Base-by-base conservation (phyloP, 495 filamentous ascomycete genomes). In the Hypomontagnella submonticulosa region DNA sequence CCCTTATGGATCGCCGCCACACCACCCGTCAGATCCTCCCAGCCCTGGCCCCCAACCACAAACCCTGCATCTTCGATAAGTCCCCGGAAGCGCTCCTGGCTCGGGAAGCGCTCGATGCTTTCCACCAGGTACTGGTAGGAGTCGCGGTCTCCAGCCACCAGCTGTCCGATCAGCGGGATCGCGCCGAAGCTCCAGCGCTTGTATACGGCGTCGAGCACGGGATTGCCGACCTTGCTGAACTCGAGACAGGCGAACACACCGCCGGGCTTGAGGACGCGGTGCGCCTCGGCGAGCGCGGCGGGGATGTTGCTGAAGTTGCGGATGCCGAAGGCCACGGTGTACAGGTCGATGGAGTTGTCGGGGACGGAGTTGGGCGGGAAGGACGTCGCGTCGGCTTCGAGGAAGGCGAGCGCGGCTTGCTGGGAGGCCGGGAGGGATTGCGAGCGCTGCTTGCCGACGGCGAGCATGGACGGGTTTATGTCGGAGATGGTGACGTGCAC, bases 121-220 rank as follows among this genome's bases (percentile, higher is more conserved):
- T 99, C 95, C 20, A 98, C 96, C 34, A 99, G 78, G 80, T 99
- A 99, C 85, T 98, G 96, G 76, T 99, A 99, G 72, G 92, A 97
- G 67, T 92, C 93, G 49, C 95, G 83, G 74, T 99, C 95, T 2
- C 90, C 94, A 3, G 95, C 96, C 30, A 99, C 93, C 64, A 99
- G 66, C 79, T 99, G 93, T 13, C 95, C 95, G 74, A 99, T 97
- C 43, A 99, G 70, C 1, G 95, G 95, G 64, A 99, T 99, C 12
- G 92, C 92, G 48, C 87, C 83, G 77, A 98, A 99, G 66, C 92
- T 97, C 91, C 96, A 99, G 54, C 91, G 81, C 83, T 97, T 96
- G 79, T 99, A 99, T 2, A 94, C 74, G n/a, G 84, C 86, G 78
- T 97, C 89, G 71, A 97, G 84, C 11, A 96, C 37, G 0, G 81